Evolutionary conservation across 2,329 filamentous ascomycete species (phyloP), one percentile per base, ranked within the genome.

Genomic region (Paracorniculantispora psalliotae): DNA sequence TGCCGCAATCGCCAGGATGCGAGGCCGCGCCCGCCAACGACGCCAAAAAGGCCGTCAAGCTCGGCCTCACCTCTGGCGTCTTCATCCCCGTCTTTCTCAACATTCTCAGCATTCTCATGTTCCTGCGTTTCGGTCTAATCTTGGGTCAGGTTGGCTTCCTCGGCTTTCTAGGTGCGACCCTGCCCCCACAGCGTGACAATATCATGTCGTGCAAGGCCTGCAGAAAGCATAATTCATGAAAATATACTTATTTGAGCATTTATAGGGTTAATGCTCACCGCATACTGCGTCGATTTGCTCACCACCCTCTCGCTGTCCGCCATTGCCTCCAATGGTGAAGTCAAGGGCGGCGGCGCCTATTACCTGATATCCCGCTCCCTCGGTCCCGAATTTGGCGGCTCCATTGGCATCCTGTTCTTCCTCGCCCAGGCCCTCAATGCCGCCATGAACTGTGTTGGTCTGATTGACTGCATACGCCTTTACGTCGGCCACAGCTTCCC

Each of bases 11-110:
- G 6, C 52, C 52, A 19, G 52, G 30, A 35, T 28, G 23, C 52
- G 5, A 57, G 44, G 53, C 39, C 52, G 4, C 51, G 43, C 43
- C 39, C 6, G 59, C 63, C 63, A 72, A 72, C 68, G 75, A 77
- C 28, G 66, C 65, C 33, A 71, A 63, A 60, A 77, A 74, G 66
- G 73, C 71, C 62, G 68, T 81, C 65, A 94, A 94, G 74, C 79
- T 96, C 59, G 89, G 89, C 39, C 87, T 85, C 9, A 85, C 91
- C 64, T 90, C 86, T 4, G 89, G 89, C 8, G 89, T 96, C 50
- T 96, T 92, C 71, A 89, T 96, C 17, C 91, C 91, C 1, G 91
- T 91, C n/a, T 92, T 88, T 62, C 78, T 96, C 64, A 96, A 94
- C 72, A 91, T 96, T 44, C 76, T 96, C 64, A 93, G 90, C 66